phyloP scores from a whole-genome alignment of 2,329 filamentous ascomycete species.

The Penicillium brevicompactum region DNA sequence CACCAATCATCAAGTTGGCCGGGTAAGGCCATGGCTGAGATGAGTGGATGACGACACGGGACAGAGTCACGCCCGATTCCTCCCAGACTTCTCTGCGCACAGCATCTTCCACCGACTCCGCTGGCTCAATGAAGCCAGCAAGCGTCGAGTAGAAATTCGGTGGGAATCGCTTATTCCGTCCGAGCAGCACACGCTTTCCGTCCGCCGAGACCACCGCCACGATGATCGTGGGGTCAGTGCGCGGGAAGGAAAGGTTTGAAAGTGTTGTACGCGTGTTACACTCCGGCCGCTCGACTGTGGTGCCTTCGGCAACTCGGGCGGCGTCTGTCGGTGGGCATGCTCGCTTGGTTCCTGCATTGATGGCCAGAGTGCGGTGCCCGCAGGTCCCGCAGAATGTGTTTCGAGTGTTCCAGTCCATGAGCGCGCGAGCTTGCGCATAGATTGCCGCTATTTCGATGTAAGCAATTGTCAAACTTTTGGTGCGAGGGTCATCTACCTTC shows the following conservation, averaged over 20 bases:
- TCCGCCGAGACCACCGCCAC: slow-evolving; percentile 86
- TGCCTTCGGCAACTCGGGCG: slow-evolving; percentile 32
- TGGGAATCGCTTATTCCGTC: slow-evolving; percentile 82
- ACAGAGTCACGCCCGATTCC: slow-evolving; percentile 75
- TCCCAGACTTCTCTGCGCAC: slow-evolving; percentile 85
- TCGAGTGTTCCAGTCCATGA: slow-evolving; percentile 91
- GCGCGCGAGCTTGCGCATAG: slow-evolving; percentile 82
- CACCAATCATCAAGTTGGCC: slow-evolving; percentile 81
- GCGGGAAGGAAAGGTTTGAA: slow-evolving; percentile 88
- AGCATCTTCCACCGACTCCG: slow-evolving; percentile 81
- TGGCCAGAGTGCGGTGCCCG: slow-evolving; percentile 71
- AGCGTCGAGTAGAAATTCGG: slow-evolving; percentile 85
- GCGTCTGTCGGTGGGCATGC: slow-evolving; percentile 47
- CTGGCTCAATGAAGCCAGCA: slow-evolving; percentile 82
- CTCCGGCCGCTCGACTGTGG: slow-evolving; percentile 55
- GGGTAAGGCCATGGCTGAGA: slow-evolving; percentile 89
- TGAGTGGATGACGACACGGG: slow-evolving; percentile 77
- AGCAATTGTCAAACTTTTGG: background rate
- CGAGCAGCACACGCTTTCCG: slow-evolving; percentile 76
- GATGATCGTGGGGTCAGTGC: slow-evolving; percentile 93
- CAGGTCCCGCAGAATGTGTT: slow-evolving; percentile 92
- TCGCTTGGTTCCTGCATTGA: slow-evolving; percentile 49
- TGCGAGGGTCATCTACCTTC: slow-evolving; percentile 53
- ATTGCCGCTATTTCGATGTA: slow-evolving; percentile 67
- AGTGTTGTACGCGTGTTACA: slow-evolving; percentile 83